phyloP scores from a whole-genome alignment of 208 protist species.

The Blastocrithidia nonstop region DNA sequence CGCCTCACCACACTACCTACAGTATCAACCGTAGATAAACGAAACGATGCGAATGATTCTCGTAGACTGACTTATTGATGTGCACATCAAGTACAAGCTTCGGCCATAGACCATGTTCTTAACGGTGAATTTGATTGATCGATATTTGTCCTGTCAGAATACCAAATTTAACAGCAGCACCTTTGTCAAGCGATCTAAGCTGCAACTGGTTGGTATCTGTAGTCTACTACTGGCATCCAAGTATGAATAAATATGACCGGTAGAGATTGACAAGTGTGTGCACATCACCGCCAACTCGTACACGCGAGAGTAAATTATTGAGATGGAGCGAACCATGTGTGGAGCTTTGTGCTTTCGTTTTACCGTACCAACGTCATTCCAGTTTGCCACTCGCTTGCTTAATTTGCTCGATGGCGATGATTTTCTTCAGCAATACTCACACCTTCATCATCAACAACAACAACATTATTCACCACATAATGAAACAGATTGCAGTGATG shows the following conservation, averaged over 20 bases:
- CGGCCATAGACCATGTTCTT: slow-evolving; percentile 94
- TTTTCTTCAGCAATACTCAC: slow-evolving; percentile 12
- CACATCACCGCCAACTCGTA: slow-evolving; percentile 91
- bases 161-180: slow-evolving; percentile 34
- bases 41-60: slow-evolving; percentile 96
- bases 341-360: slow-evolving; percentile 72
- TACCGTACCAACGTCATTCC: slow-evolving; percentile 74
- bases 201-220: slow-evolving; percentile 94
- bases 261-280: slow-evolving; percentile 87
- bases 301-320: slow-evolving; percentile 78
- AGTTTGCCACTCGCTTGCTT: slow-evolving; percentile 68
- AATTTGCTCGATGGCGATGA: slow-evolving; percentile 54
- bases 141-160: slow-evolving; percentile 73
- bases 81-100: slow-evolving; percentile 95
- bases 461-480: too few species aligned
- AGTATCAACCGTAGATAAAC: slow-evolving; percentile 89
- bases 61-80: slow-evolving; percentile 97
- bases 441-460: neutral
- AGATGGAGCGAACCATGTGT: slow-evolving; percentile 83
- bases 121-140: slow-evolving; percentile 94
- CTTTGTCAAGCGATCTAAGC: slow-evolving; percentile 61
- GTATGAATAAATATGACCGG: slow-evolving; percentile 92
- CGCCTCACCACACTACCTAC: slow-evolving; percentile 60
- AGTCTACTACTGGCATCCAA: slow-evolving; percentile 83
- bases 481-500: too few species aligned